These are phyloP conservation scores for Spizellomyces sp. DNA, from an alignment of 192 early-diverging fungal genomes.

Conservation along the genomic window DNA sequence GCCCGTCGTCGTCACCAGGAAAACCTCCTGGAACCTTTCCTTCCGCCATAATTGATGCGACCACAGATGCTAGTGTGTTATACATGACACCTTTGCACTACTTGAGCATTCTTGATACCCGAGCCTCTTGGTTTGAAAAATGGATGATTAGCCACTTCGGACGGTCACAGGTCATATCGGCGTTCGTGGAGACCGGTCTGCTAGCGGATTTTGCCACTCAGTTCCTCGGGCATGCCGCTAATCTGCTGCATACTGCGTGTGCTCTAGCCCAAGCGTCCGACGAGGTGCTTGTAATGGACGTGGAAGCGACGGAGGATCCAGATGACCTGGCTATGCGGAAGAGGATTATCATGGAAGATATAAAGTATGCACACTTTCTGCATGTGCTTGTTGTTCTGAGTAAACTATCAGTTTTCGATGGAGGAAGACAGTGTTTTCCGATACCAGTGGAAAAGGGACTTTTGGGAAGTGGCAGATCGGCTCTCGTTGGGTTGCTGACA, in stretches of 20 bases:
- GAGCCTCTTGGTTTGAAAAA: slow-evolving; percentile 52
- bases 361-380: slow-evolving; percentile 51
- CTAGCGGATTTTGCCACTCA: slow-evolving; percentile 22
- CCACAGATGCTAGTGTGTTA: slow-evolving; percentile 5
- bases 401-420: slow-evolving; percentile 33
- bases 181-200: slow-evolving; percentile 36
- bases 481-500: no score
- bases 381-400: slow-evolving; percentile 44
- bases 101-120: slow-evolving; percentile 46
- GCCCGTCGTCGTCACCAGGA: slow-evolving; percentile 6
- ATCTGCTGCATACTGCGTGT: slow-evolving; percentile 6
- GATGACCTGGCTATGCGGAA: slow-evolving; percentile 34
- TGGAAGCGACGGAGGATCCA: slow-evolving; percentile 44
- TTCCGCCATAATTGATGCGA: slow-evolving; percentile 2
- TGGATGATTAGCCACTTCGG: slow-evolving; percentile 54
- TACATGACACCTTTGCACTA: slow-evolving; percentile 42
- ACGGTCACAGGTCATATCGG: slow-evolving; percentile 32
- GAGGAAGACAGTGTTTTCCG: slow-evolving; percentile 46
- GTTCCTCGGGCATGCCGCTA: slow-evolving; percentile 31
- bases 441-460: slow-evolving; percentile 14
- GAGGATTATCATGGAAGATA: slow-evolving; percentile 31
- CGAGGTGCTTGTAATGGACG: slow-evolving; percentile 53
- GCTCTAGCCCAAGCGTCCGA: slow-evolving; percentile 22
- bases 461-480: background rate
- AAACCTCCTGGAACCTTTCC: no score